Conservation (phyloP, 257 asterid species). For the Ballota nigra region DNA sequence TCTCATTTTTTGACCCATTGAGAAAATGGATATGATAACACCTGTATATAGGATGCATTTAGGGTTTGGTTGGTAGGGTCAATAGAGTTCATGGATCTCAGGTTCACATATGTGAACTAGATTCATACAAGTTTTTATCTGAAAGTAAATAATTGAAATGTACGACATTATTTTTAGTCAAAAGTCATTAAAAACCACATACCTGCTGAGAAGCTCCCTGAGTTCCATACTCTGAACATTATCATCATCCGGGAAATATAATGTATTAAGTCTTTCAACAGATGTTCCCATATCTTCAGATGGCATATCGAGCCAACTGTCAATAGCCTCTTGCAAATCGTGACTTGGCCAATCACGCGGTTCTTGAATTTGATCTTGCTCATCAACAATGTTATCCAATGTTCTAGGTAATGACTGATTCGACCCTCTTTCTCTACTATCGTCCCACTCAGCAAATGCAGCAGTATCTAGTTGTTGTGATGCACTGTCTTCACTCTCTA, state of each 20-base stretch:
- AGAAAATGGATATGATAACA: too few species aligned
- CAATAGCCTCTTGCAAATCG: slow-evolving; percentile 57
- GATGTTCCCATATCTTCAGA: slow-evolving; percentile 47
- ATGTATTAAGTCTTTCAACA: slow-evolving; percentile 38
- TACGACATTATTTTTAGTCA: neutral
- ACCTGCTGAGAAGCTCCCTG: slow-evolving; percentile 89
- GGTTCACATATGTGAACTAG: too few species aligned
- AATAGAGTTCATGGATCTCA: too few species aligned
- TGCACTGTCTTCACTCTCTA: slow-evolving; percentile 31
- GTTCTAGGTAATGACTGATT: too few species aligned
- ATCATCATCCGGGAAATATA: slow-evolving; percentile 56
- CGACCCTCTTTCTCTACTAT: too few species aligned
- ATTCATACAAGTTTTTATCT: too few species aligned
- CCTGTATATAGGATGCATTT: too few species aligned
- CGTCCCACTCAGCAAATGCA: too few species aligned
- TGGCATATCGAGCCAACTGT: slow-evolving; percentile 68
- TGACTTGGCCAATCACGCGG: slow-evolving; percentile 53
- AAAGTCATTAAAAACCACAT: slow-evolving; percentile 7
- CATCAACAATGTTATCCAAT: slow-evolving; percentile 24
- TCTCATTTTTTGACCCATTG: too few species aligned
- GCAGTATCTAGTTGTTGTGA: too few species aligned
- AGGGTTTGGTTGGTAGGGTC: too few species aligned
- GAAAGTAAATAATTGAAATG: neutral
- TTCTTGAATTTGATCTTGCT: slow-evolving; percentile 44
- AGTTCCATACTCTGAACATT: slow-evolving; percentile 60